Conservation (phyloP, 2,329 filamentous ascomycete genomes). For the Massarina eburnea region DNA sequence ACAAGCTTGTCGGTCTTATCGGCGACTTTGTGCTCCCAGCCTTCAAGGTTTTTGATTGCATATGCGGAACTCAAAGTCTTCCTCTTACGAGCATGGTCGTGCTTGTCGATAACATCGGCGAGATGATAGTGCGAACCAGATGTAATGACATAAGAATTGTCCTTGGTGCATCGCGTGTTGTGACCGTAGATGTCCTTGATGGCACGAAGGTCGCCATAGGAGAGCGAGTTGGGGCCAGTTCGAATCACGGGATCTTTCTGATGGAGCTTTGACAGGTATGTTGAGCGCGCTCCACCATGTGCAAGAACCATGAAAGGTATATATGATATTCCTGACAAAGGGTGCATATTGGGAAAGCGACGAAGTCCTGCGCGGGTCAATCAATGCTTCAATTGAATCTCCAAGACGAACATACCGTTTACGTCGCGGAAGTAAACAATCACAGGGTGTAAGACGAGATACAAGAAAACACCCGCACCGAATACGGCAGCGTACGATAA, state of each 20-base stretch:
- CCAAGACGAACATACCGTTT: constrained; percentile 36
- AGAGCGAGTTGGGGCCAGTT: constrained; percentile 33
- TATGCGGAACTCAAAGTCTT: constrained; percentile 55
- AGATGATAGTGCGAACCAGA: constrained; percentile 55
- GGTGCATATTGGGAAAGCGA: constrained; percentile 51
- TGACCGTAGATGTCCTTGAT: constrained; percentile 58
- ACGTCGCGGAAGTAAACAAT: constrained; percentile 49
- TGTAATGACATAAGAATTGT: constrained; percentile 49
- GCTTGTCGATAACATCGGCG: constrained; percentile 55
- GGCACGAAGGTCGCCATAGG: constrained; percentile 33
- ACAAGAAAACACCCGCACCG: constrained; percentile 28
- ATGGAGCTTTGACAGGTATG: constrained; percentile 48
- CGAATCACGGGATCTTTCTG: constrained; percentile 49
- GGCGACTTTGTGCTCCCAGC: constrained; percentile 58
- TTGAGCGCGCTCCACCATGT: constrained; percentile 48
- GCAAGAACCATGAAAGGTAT: constrained; percentile 53
- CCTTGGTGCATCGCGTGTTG: constrained; percentile 54
- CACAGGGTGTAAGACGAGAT: constrained; percentile 46
- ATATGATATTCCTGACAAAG: constrained; percentile 51
- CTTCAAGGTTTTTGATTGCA: constrained; percentile 56
- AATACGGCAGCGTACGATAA: constrained; percentile 29
- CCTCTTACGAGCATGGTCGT: constrained; percentile 55
- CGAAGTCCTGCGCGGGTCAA: constrained; percentile 42
- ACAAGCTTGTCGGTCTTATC: constrained; percentile 54
- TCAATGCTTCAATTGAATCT: background rate